These are phyloP conservation scores for Arthrobotrys megalospora DNA, from an alignment of 2,329 filamentous ascomycete species.

Conservation along the genomic window DNA sequence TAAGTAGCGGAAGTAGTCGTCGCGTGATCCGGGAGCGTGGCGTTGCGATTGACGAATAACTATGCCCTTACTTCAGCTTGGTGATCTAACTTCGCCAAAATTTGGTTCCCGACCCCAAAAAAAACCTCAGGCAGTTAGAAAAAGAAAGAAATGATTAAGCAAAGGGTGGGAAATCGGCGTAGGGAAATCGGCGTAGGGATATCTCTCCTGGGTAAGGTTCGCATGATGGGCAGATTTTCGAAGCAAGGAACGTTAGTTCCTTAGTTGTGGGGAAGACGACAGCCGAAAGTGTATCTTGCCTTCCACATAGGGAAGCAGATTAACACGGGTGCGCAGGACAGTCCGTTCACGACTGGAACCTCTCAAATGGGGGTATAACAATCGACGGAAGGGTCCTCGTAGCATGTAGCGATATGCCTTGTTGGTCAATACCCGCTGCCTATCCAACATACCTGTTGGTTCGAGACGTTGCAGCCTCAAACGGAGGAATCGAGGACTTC, in stretches of 20 bases:
- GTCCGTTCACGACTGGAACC: conserved; percentile 50
- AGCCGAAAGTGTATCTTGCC: conserved; percentile 38
- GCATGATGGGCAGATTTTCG: conserved; percentile 27
- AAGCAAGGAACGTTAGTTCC: conserved; percentile 55
- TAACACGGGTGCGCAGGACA: conserved; percentile 17
- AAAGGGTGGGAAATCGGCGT: neutral
- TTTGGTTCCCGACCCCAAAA: conserved; percentile 19
- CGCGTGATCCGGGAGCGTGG: conserved; percentile 18
- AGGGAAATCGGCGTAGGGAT: neutral
- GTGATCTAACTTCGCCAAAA: conserved; percentile 26
- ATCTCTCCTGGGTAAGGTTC: conserved; percentile 25
- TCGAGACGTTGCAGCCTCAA: conserved; percentile 47
- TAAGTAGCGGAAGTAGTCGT: neutral
- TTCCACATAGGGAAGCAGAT: conserved; percentile 49
- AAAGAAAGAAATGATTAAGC: conserved; percentile 10
- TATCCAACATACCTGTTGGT: conserved; percentile 39
- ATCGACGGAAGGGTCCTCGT: conserved; percentile 19
- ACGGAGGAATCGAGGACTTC: conserved; percentile 51
- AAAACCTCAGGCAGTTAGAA: conserved; percentile 9
- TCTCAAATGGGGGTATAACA: conserved; percentile 18
- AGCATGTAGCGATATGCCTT: conserved; percentile 35
- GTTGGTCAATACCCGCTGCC: conserved; percentile 38
- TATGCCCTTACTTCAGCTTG: conserved; percentile 24
- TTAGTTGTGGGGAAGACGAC: conserved; percentile 27
- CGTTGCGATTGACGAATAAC: conserved; percentile 24